A percentile compares a stretch with the other conserved stretches of the same genome.
Conservation (phyloP, 768 basidiomycete genomes). For the Coprinopsis strossmayeri region DNA sequence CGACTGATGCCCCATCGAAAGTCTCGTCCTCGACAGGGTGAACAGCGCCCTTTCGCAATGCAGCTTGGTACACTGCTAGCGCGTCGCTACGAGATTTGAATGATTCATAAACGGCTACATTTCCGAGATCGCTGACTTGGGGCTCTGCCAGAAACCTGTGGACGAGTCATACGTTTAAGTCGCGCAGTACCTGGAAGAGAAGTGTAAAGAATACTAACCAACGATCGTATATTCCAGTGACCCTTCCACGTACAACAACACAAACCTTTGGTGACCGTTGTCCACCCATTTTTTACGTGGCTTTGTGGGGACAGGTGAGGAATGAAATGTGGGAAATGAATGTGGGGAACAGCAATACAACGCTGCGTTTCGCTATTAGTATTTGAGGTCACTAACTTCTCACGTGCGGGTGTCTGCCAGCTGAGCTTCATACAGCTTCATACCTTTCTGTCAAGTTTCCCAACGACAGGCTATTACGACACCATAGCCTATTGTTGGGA, state of each 20-base stretch:
- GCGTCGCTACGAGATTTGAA: background rate
- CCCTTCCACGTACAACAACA: conserved; percentile 31
- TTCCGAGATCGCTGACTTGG: background rate
- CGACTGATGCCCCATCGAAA: background rate
- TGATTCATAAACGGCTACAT: background rate
- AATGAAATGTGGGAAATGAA: conserved; percentile 3
- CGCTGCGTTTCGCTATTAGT: background rate
- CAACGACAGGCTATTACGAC: too few species aligned
- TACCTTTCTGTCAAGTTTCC: too few species aligned
- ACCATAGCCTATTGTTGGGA: too few species aligned
- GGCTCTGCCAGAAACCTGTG: background rate
- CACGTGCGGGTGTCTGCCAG: too few species aligned
- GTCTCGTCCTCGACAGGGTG: background rate
- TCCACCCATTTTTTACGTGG: conserved; percentile 18
- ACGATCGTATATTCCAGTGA: conserved; percentile 31
- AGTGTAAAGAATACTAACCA: conserved; percentile 23
- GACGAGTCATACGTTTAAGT: background rate
- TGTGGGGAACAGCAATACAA: conserved; percentile 10
- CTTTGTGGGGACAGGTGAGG: conserved; percentile 1
- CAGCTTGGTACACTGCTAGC: background rate
- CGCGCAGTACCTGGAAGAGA: background rate
- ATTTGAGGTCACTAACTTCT: background rate
- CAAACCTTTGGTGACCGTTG: too few species aligned
- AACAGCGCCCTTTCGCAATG: background rate
- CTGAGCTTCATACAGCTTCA: too few species aligned